These are phyloP conservation scores for Teratosphaeria epicoccoides DNA, from an alignment of 2,329 filamentous ascomycete genomes.

Conservation along the genomic window DNA sequence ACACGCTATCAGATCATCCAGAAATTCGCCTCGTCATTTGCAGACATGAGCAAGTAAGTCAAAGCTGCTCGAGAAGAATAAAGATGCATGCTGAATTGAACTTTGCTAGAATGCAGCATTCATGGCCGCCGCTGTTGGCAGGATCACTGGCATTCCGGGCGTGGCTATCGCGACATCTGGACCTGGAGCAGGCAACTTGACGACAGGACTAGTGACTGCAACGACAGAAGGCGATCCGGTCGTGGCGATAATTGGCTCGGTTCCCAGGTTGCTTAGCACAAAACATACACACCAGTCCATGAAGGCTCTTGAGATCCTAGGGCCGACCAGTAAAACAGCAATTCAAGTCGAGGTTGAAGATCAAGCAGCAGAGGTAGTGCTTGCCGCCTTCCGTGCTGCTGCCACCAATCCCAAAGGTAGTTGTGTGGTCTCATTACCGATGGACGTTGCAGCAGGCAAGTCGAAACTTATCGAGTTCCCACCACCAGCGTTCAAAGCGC, in stretches of 20 bases:
- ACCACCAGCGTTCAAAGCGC: slow-evolving; percentile 30
- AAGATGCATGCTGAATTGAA: neutral
- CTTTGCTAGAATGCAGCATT: slow-evolving; percentile 36
- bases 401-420: slow-evolving; percentile 33
- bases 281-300: slow-evolving; percentile 41
- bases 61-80: neutral
- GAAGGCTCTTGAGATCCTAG: slow-evolving; percentile 34
- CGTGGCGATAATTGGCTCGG: slow-evolving; percentile 40
- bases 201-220: slow-evolving; percentile 38
- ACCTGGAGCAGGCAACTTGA: slow-evolving; percentile 38
- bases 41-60: slow-evolving; percentile 33
- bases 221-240: slow-evolving; percentile 40
- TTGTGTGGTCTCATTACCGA: slow-evolving; percentile 35
- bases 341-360: slow-evolving; percentile 36
- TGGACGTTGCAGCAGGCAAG: slow-evolving; percentile 34
- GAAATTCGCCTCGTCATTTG: slow-evolving; percentile 39
- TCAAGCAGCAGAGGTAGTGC: slow-evolving; percentile 38
- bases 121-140: slow-evolving; percentile 38
- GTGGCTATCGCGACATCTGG: slow-evolving; percentile 39
- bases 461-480: slow-evolving; percentile 33
- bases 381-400: slow-evolving; percentile 37
- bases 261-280: slow-evolving; percentile 34
- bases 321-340: slow-evolving; percentile 35
- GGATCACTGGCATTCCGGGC: slow-evolving; percentile 37
- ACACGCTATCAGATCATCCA: slow-evolving; percentile 36